Evolutionary conservation across 352 stramenopile genomes (phyloP), one percentile per base, ranked within the genome.

Genomic region (Saprolegnia diclina): DNA sequence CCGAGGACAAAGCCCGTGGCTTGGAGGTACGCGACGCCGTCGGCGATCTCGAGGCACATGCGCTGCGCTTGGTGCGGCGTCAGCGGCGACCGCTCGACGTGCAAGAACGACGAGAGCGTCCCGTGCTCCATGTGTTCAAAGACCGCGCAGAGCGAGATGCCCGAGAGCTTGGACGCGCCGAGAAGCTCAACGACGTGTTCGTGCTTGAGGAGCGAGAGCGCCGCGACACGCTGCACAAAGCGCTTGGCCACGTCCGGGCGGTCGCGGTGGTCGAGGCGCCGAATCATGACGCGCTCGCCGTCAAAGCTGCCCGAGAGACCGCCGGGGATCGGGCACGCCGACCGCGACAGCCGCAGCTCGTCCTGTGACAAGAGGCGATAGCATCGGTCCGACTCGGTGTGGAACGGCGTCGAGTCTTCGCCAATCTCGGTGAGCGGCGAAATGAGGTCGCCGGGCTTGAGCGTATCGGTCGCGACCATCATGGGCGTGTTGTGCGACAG

Each of bases 91-190:
- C 24, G 18, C 46, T 24, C 52, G 5, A 56, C 13, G 40, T n/a
- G 55, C 29, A 67, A 26, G 29, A 67, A 38, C 24, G 62, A 57
- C 26, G 62, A 19, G 18, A 67, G 62, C 21, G 46, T 54, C 24
- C 29, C 45, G 18, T 57, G 5, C 7, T 67, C 59, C 22, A 19
- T 6, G 14, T 57, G 40, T 18, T 67, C 62, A 2, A 67, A 67
- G 24, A 67, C 62, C n/a, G 62, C 62, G 50, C 62, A 67, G 35
- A 67, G 21, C 35, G 62, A 67, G 29, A 67, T 57, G 50, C 62
- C 62, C 21, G 35, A 56, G 9, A 67, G 45, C 10, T 67, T 67
- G 40, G 62, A 55, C 14, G 62, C 62, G 29, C 62, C 62, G 35
- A 67, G 26, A n/a, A 67, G 62, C 29, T 26, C 11, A 4, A 29